phyloP scores from a whole-genome alignment of 2,329 filamentous ascomycete genomes.

The Diplodia corticola region DNA sequence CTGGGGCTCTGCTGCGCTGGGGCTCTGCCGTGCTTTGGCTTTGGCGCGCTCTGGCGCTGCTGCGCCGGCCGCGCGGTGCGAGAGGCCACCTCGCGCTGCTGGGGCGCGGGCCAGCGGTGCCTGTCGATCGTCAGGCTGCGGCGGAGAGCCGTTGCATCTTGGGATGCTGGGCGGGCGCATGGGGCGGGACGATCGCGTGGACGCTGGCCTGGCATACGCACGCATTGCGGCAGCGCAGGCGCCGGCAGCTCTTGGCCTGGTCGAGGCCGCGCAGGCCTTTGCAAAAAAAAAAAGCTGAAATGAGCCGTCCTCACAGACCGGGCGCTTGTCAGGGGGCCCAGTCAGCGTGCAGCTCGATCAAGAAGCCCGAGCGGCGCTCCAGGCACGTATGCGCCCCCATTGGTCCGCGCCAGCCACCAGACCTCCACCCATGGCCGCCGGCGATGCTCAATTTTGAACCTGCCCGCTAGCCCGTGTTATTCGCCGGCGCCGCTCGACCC shows the following conservation, averaged over 20 bases:
- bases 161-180: background rate
- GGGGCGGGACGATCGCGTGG: slow-evolving; percentile 15
- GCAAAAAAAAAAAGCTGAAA: slow-evolving; percentile 17
- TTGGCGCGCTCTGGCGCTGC: background rate
- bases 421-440: slow-evolving; percentile 25
- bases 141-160: slow-evolving; percentile 22
- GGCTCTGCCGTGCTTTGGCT: background rate
- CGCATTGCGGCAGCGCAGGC: background rate
- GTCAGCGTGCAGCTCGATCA: slow-evolving; percentile 22
- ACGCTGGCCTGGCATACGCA: background rate
- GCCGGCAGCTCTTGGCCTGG: background rate
- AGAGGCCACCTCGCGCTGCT: background rate
- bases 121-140: slow-evolving; percentile 20
- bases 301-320: slow-evolving; percentile 21
- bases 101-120: slow-evolving; percentile 12
- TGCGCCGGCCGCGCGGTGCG: background rate
- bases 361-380: slow-evolving; percentile 22
- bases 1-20: background rate
- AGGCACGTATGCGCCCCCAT: slow-evolving; percentile 23
- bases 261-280: slow-evolving; percentile 20
- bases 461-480: slow-evolving; percentile 34
- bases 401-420: slow-evolving; percentile 18
- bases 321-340: slow-evolving; percentile 23
- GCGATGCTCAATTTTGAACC: slow-evolving; percentile 23
- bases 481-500: slow-evolving; percentile 34